Conservation (phyloP, 306 rosid species). For the Ormosia semicastrata region DNA sequence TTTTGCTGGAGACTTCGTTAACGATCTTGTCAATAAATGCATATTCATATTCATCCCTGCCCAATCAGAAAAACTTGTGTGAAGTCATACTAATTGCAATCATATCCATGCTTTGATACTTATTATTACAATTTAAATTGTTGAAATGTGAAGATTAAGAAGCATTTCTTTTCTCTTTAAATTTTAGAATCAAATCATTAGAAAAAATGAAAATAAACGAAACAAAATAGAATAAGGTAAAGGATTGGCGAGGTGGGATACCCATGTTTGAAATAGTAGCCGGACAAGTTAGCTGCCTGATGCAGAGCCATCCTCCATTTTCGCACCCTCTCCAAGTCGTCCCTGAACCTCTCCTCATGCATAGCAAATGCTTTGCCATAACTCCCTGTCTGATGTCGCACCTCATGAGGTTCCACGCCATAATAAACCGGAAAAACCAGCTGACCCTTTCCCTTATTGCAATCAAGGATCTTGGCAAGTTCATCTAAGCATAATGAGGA, state of each 20-base stretch:
- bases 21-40: too few relatives aligned
- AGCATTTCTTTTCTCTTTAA: not conserved
- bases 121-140: not conserved
- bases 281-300: not conserved
- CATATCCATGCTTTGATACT: not conserved
- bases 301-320: not conserved
- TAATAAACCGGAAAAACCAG: slow-evolving; percentile 7
- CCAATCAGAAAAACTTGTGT: not conserved
- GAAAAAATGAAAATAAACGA: not conserved
- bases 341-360: not conserved
- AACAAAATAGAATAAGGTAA: too few relatives aligned
- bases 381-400: not conserved
- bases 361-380: not conserved
- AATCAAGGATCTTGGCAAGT: not conserved
- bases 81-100: not conserved
- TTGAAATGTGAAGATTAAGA: not conserved
- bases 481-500: slow-evolving; percentile 7
- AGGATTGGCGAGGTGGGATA: not conserved
- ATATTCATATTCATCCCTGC: too few relatives aligned
- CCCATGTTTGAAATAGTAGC: not conserved
- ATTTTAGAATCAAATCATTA: too few relatives aligned
- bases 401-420: not conserved
- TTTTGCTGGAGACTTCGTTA: too few relatives aligned
- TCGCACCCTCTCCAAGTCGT: not conserved
- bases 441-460: not conserved